phyloP scores from a whole-genome alignment of 768 basidiomycete species.

The Macrocybe gigantea region DNA sequence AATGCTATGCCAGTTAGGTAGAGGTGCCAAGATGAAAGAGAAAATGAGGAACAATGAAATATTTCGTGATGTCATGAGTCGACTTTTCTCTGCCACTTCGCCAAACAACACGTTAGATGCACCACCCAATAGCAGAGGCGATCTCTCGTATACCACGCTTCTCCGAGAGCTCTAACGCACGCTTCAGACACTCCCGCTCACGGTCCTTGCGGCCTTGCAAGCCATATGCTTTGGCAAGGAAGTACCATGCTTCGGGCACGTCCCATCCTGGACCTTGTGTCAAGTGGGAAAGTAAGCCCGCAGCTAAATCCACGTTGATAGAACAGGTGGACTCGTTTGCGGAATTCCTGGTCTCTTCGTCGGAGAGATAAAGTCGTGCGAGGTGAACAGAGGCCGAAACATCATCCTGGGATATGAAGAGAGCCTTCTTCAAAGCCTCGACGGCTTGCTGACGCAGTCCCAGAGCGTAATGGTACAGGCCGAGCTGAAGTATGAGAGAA shows the following conservation, averaged over 20 bases:
- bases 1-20: no score
- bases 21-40: no score
- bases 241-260: slow-evolving; percentile 92
- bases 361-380: slow-evolving; percentile 60
- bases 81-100: no score
- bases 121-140: slow-evolving; percentile 62
- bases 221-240: slow-evolving; percentile 76
- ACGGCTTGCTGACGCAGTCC: slow-evolving; percentile 58
- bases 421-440: slow-evolving; percentile 78
- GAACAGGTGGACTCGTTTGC: slow-evolving; percentile 18
- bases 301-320: slow-evolving; percentile 67
- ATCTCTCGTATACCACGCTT: slow-evolving; percentile 59
- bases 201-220: slow-evolving; percentile 65
- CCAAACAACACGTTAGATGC: slow-evolving; percentile 31
- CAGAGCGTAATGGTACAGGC: slow-evolving; percentile 62
- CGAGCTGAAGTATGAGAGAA: slow-evolving; percentile 43
- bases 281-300: slow-evolving; percentile 69
- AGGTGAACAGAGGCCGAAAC: slow-evolving; percentile 76
- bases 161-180: slow-evolving; percentile 62
- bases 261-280: slow-evolving; percentile 86
- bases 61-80: no score
- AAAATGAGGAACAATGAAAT: no score
- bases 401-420: slow-evolving; percentile 82
- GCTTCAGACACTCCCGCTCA: slow-evolving; percentile 69
- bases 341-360: slow-evolving; percentile 11